A percentile compares a stretch with the other conserved stretches of the same genome.
Evolutionary conservation across 2,329 filamentous ascomycete genomes (phyloP).

Genomic region (Hymenotorrendiella dingleyae): DNA sequence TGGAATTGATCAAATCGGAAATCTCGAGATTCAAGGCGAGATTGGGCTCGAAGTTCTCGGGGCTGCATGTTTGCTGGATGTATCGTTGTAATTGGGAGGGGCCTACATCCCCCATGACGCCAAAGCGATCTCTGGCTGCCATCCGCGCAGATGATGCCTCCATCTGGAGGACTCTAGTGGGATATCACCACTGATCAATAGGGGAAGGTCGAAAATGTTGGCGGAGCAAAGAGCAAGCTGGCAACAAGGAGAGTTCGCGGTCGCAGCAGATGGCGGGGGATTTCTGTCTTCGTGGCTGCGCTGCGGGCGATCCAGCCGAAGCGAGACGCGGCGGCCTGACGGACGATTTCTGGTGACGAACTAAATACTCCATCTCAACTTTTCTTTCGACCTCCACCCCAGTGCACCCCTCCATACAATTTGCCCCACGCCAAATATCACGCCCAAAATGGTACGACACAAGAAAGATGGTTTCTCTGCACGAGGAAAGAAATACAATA

Average conservation of each 20-base stretch:
- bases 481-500: constrained; percentile 61
- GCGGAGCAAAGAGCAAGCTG: constrained; percentile 12
- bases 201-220: constrained; percentile 4
- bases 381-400: neutral
- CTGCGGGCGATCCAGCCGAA: neutral
- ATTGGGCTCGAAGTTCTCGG: constrained; percentile 97
- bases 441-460: constrained; percentile 73
- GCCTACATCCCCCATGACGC: constrained; percentile 69
- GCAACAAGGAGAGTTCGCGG: constrained; percentile 12
- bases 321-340: neutral
- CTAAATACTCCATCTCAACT: too few relatives aligned
- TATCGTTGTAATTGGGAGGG: constrained; percentile 89
- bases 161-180: constrained; percentile 46
- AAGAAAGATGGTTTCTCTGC: constrained; percentile 79
- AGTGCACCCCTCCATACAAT: neutral
- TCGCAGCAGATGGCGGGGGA: constrained; percentile 5
- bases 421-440: neutral
- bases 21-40: constrained; percentile 95
- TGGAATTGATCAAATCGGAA: constrained; percentile 90
- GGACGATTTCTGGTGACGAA: too few relatives aligned
- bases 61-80: constrained; percentile 93
- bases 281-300: neutral
- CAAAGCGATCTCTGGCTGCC: constrained; percentile 91
- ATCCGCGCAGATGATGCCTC: constrained; percentile 94
- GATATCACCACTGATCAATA: constrained; percentile 16